These are phyloP conservation scores for Xylaria flabelliformis DNA, from an alignment of 495 filamentous ascomycete genomes.

Conservation along the genomic window DNA sequence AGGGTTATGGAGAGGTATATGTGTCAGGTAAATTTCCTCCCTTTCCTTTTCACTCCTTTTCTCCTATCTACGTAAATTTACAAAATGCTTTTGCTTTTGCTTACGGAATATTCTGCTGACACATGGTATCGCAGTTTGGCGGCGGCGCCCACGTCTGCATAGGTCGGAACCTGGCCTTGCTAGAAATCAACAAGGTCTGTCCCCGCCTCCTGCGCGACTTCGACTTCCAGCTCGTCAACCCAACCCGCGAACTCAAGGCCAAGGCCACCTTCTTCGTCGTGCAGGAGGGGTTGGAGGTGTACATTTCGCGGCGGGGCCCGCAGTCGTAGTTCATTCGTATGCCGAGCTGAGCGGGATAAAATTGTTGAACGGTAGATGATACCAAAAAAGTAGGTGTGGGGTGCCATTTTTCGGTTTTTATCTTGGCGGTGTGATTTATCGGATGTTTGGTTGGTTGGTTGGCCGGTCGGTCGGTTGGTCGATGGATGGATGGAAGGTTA, in stretches of 20 bases:
- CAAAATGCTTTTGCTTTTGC: no score
- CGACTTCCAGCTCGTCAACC: constrained; percentile 56
- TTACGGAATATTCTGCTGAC: background rate
- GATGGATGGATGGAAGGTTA: no score
- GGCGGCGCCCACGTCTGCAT: constrained; percentile 62
- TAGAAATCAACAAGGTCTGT: constrained; percentile 65
- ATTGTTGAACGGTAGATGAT: background rate
- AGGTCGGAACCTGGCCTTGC: constrained; percentile 59
- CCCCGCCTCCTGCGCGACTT: constrained; percentile 57
- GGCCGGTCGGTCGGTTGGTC: background rate
- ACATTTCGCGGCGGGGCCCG: constrained; percentile 38
- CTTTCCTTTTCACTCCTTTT: background rate
- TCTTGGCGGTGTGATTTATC: constrained; percentile 2
- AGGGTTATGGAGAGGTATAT: constrained; percentile 58
- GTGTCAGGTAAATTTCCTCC: constrained; percentile 50
- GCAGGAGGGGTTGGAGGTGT: constrained; percentile 56
- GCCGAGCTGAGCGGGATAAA: background rate
- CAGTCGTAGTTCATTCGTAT: background rate
- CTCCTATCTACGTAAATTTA: no score
- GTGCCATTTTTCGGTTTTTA: background rate
- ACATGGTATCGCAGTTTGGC: constrained; percentile 49
- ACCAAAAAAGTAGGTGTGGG: background rate
- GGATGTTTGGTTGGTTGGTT: background rate
- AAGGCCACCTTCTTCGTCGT: constrained; percentile 63
- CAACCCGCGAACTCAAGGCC: constrained; percentile 50